Base-by-base conservation (phyloP, 2,329 filamentous ascomycete genomes). In the Torrubiella hemipterigena region DNA sequence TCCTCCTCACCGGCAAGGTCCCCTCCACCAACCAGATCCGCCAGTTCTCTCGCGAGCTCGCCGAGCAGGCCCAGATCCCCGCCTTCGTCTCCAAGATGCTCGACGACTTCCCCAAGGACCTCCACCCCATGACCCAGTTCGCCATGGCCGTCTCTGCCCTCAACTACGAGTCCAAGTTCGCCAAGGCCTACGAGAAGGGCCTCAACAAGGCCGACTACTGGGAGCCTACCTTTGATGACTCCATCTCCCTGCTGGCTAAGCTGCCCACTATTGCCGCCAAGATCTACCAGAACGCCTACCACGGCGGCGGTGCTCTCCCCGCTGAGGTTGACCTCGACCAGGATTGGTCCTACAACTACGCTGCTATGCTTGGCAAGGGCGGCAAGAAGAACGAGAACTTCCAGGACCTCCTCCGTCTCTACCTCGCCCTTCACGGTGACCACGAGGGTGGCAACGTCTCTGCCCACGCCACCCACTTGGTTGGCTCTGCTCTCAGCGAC, bases 291-390 rank as follows among this genome's bases (percentile, higher is more conserved):
- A 91, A 91, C 57, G 68, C 85, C 41, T 83, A 91, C 71, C 66
- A 73, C 45, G 75, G 87, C 54, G 70, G 69, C 35, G 77, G 80
- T 49, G 65, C 81, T 42, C 67, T 94, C 39, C 77, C 84, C 7
- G 73, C 79, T 45, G 65, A 81, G 55, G 66, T 93, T 30, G 87
- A 98, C 48, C 59, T 74, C 35, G 70, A 81, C 44, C 84, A 95
- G 61, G 91, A 98, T 60, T 98, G 91, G 91, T 81, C 87, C 1
- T 93, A 95, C 69, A 98, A 98, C 70, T 98, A 95, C 50, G 91
- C 91, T 27, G 83, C 86, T 42, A 86, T 96, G 76, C 73, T 96
- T 32, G 89, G 89, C 50, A 94, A 93, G 65, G 74, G 79, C 30
- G 85, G 86, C 43, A 75, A 80, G 57, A 69, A 93, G 59, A 80